A percentile compares a stretch with the other conserved stretches of the same genome.
Conservation (phyloP, 2,329 filamentous ascomycete species). For the Colletotrichum sp. region DNA sequence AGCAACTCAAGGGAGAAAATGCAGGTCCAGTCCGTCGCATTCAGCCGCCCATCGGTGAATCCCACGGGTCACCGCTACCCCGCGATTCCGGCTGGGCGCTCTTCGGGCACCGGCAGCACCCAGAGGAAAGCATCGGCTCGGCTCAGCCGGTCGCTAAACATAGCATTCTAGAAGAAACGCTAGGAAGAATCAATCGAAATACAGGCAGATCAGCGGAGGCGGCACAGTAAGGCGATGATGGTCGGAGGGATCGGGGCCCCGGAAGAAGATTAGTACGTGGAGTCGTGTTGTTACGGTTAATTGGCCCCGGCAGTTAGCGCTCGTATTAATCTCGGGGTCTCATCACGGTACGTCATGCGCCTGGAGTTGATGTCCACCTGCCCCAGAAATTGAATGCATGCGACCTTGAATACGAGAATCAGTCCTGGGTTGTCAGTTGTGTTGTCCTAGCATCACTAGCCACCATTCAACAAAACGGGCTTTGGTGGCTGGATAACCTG, state of each 20-base stretch:
- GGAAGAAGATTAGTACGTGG: background rate
- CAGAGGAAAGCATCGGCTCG: background rate
- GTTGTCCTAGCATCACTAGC: background rate
- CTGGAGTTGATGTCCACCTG: background rate
- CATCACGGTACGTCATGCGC: conserved; percentile 11
- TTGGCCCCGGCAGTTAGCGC: background rate
- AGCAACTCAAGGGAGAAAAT: background rate
- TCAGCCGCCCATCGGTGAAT: background rate
- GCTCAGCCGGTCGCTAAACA: background rate
- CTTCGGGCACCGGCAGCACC: background rate
- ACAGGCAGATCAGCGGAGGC: conserved; percentile 1
- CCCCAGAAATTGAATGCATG: conserved; percentile 7
- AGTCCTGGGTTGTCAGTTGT: background rate
- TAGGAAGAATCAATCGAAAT: background rate
- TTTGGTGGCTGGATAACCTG: background rate
- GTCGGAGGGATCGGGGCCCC: background rate
- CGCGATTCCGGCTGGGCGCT: background rate
- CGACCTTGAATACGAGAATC: conserved; percentile 17
- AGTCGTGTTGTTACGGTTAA: conserved; percentile 5
- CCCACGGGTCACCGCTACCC: background rate
- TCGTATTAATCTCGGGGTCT: conserved; percentile 8
- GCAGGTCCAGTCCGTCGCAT: no score
- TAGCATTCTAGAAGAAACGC: background rate
- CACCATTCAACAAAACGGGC: background rate
- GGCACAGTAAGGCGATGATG: background rate